Conservation (phyloP, 179 eudicot species). For the Silene coronaria region DNA sequence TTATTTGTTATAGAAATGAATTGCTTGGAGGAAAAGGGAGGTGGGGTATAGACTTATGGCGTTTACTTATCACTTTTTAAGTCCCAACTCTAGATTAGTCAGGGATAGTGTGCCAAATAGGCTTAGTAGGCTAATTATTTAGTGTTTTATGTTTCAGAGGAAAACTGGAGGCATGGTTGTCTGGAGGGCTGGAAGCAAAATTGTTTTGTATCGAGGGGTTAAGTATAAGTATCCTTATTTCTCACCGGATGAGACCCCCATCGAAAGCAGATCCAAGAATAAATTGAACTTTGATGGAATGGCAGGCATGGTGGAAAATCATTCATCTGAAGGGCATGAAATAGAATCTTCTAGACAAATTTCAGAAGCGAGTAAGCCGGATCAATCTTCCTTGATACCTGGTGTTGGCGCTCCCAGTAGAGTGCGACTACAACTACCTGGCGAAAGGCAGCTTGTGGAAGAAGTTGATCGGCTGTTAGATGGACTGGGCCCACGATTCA, state of each 20-base stretch:
- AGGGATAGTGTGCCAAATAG: not conserved
- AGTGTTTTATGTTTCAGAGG: conserved; percentile 40
- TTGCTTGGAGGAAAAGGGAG: not conserved
- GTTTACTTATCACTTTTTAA: not conserved
- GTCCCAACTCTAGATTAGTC: not conserved
- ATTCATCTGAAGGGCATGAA: conserved; percentile 28
- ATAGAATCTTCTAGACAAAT: conserved; percentile 26
- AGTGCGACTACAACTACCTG: conserved; percentile 79
- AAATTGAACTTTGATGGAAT: conserved; percentile 11
- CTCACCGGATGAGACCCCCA: conserved; percentile 36
- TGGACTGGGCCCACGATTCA: conserved; percentile 92
- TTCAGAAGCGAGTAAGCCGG: conserved; percentile 17
- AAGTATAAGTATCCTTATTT: conserved; percentile 89
- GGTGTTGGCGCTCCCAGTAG: conserved; percentile 76
- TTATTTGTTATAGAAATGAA: not conserved
- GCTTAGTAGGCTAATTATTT: conserved; percentile 7
- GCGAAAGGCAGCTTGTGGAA: conserved; percentile 74
- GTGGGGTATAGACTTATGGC: not conserved
- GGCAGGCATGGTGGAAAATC: conserved; percentile 25
- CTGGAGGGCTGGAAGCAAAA: conserved; percentile 94
- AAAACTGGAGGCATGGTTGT: conserved; percentile 96
- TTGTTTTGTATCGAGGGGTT: conserved; percentile 75
- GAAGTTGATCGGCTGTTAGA: conserved; percentile 75
- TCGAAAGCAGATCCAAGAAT: conserved; percentile 23
- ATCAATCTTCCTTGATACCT: conserved; percentile 54